Evolutionary conservation across 2,329 filamentous ascomycete species (phyloP), one percentile per base, ranked within the genome.

Genomic region (Fusarium austroafricanum): DNA sequence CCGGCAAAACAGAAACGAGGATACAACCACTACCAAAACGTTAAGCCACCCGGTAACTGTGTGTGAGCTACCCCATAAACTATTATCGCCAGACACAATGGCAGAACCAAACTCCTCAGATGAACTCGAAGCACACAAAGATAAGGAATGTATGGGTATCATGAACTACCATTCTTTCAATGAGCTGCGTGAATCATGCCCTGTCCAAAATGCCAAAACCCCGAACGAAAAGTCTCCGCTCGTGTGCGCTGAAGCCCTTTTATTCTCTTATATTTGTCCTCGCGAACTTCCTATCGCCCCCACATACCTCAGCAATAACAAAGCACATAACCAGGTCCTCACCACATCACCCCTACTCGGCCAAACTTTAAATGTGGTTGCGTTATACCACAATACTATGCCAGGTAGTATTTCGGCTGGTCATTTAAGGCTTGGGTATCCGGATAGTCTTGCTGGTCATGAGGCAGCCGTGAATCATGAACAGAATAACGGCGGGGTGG

Each of bases 381-480:
- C 50, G 29, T 50, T 44, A 64, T 53, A 28, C 14, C 55, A n/a
- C 37, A 26, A 31, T 52, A 47, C 61, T 61, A 59, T 68, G 57
- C 65, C 60, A 60, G 65, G 65, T 62, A 39, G 55, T 61, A 43
- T 56, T 31, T 47, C 23, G n/a, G 52, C 47, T 52, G 40, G 23
- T 53, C 46, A 15, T 31, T 78, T 80, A 90, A 59, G 87, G 94
- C 87, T 99, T 99, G 17, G 96, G 96, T 71, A 99, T 94, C 78
- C 96, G 93, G 75, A 99, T 89, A 31, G 90, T 95, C 86, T 95
- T 96, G 83, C 93, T 97, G 68, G 95, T 91, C 96, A 99, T 98
- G 75, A 96, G 81, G 77, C 92, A 96, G 20, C 94, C 96, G 77
- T 97, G 93, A n/a, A 94, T 73, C 61, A 96, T 84, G 80, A 97